Conservation (phyloP, 352 stramenopile genomes). For the Vaucheria bursata region DNA sequence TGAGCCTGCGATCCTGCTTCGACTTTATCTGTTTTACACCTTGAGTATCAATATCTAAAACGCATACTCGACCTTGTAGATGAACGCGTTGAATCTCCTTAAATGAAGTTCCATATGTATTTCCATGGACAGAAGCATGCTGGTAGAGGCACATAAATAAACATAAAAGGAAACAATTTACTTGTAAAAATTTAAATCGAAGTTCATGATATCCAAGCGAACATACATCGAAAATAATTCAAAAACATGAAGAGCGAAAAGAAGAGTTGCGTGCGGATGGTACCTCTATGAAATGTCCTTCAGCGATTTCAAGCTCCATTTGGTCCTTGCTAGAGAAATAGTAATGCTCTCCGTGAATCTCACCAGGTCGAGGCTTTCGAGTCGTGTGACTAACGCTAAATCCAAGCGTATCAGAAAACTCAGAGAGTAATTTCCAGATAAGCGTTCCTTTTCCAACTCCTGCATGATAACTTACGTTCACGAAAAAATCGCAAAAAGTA, state of each 20-base stretch:
- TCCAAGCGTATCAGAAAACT: conserved; percentile 72
- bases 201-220: background rate
- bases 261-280: no score
- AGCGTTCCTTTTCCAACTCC: conserved; percentile 88
- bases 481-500: no score
- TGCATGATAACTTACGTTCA: no score
- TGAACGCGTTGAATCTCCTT: conserved; percentile 78
- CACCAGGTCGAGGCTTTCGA: conserved; percentile 75
- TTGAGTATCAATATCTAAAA: conserved; percentile 93
- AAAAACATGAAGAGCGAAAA: no score
- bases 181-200: background rate
- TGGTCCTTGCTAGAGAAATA: conserved; percentile 85
- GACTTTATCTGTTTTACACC: conserved; percentile 49
- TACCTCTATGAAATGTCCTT: conserved; percentile 90
- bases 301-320: conserved; percentile 82
- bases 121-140: conserved; percentile 83
- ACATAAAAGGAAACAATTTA: background rate
- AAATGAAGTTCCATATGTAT: conserved; percentile 86
- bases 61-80: conserved; percentile 74
- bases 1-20: conserved; percentile 52
- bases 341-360: conserved; percentile 90
- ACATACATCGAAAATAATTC: background rate
- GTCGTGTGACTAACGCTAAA: conserved; percentile 97
- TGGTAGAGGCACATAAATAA: background rate
- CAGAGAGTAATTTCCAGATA: conserved; percentile 66